phyloP scores from a whole-genome alignment of 768 basidiomycete species.

The Rhodocollybia butyracea region DNA sequence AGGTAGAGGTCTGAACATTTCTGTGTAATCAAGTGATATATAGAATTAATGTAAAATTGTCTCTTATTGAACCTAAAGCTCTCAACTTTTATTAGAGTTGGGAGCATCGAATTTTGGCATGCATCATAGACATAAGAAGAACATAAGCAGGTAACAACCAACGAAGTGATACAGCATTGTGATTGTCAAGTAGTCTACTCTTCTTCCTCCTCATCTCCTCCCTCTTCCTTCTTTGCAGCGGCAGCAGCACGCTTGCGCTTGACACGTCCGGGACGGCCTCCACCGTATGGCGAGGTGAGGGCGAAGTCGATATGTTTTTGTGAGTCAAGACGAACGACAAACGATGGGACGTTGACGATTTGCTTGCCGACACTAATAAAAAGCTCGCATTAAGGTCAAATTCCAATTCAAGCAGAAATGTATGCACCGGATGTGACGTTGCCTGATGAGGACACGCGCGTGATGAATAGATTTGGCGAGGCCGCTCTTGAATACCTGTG shows the following conservation, averaged over 20 bases:
- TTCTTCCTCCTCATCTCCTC: slow-evolving; percentile 88
- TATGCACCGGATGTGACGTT: slow-evolving; percentile 93
- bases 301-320: slow-evolving; percentile 99
- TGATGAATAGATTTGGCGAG: slow-evolving; percentile 99
- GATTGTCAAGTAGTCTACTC: slow-evolving; percentile 44
- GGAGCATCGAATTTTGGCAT: neutral
- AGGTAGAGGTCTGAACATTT: slow-evolving; percentile 49
- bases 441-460: slow-evolving; percentile 95
- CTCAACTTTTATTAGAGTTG: no score
- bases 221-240: slow-evolving; percentile 88
- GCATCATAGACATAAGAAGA: slow-evolving; percentile 7
- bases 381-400: slow-evolving; percentile 4
- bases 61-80: no score
- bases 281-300: slow-evolving; percentile 93
- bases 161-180: neutral
- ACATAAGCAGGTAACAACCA: neutral
- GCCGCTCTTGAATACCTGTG: slow-evolving; percentile 99
- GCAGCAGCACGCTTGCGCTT: slow-evolving; percentile 98
- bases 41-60: no score
- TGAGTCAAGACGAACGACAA: slow-evolving; percentile 98
- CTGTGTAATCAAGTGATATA: no score
- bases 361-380: slow-evolving; percentile 89
- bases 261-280: slow-evolving; percentile 91
- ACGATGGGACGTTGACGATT: slow-evolving; percentile 97
- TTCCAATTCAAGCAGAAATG: neutral